Evolutionary conservation across 306 rosid genomes (phyloP).

Genomic region (Lathyrus sativus): DNA sequence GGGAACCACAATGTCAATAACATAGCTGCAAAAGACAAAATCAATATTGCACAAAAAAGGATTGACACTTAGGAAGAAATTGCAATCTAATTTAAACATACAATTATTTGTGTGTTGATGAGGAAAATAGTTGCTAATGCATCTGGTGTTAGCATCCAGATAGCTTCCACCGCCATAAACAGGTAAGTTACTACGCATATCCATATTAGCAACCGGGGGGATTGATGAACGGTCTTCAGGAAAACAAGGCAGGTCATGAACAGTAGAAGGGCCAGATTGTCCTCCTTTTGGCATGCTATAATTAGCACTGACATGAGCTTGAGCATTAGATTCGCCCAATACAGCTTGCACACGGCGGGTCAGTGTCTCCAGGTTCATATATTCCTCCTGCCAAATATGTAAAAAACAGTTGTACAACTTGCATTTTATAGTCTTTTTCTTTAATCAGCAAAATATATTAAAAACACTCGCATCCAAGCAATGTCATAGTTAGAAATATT

Average conservation of each 20-base stretch:
- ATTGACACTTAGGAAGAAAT: too few relatives aligned
- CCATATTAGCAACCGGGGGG: conserved; percentile 23
- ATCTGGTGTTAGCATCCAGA: conserved; percentile 29
- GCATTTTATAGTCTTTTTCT: too few relatives aligned
- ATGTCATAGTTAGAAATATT: too few relatives aligned
- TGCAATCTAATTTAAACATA: conserved; percentile 24
- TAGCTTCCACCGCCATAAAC: conserved; percentile 28
- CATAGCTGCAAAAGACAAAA: not conserved
- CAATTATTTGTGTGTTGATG: conserved; percentile 38
- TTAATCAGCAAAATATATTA: too few relatives aligned
- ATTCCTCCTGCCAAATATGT: conserved; percentile 44
- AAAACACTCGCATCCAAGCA: too few relatives aligned
- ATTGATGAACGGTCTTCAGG: conserved; percentile 34
- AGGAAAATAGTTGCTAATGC: conserved; percentile 24
- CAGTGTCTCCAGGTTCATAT: conserved; percentile 44
- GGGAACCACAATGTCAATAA: not conserved
- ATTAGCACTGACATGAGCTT: not conserved
- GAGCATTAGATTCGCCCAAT: not conserved
- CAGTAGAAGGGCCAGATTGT: conserved; percentile 10
- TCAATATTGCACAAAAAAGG: not conserved
- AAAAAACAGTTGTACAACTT: not conserved
- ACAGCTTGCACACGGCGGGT: not conserved
- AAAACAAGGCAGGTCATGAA: conserved; percentile 27
- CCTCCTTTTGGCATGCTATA: conserved; percentile 9
- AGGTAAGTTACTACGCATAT: conserved; percentile 28